These are phyloP conservation scores for Lepidium didymum DNA, from an alignment of 345 rosid species.

Conservation along the genomic window DNA sequence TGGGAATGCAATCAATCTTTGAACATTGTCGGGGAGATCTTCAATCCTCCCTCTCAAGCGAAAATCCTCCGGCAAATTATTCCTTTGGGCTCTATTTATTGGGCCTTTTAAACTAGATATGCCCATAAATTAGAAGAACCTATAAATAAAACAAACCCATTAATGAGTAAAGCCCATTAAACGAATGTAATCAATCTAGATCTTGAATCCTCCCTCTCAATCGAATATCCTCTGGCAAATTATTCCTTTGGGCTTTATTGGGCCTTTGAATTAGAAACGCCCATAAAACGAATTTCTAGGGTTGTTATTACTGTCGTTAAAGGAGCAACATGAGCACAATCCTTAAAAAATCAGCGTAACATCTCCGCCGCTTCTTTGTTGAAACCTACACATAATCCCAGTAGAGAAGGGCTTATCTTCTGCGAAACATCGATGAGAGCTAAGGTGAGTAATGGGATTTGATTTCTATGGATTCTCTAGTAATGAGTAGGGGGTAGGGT, in stretches of 20 bases:
- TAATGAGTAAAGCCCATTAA: too few relatives aligned
- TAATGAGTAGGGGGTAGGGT: neutral
- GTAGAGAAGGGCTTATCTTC: neutral
- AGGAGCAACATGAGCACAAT: neutral
- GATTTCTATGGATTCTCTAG: neutral
- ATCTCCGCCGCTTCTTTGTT: constrained; percentile 16
- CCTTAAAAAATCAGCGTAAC: neutral
- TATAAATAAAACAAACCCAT: neutral
- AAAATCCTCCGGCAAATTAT: neutral
- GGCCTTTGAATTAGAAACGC: neutral
- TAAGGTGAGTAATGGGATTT: constrained; percentile 11
- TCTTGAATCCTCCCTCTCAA: neutral
- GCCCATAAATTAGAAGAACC: neutral
- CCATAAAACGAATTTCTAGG: constrained; percentile 8
- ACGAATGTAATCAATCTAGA: neutral
- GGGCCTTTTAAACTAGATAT: neutral
- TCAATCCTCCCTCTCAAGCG: neutral
- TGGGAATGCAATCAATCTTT: neutral
- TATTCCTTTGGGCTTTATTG: neutral
- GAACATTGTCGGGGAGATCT: neutral
- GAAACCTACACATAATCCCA: neutral
- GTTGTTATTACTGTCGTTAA: neutral
- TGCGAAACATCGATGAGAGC: constrained; percentile 20
- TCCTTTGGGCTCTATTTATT: neutral
- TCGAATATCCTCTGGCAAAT: neutral